Evolutionary conservation across 371 early-diverging fungal genomes (phyloP).

Genomic region (Cokeromyces recurvatus): DNA sequence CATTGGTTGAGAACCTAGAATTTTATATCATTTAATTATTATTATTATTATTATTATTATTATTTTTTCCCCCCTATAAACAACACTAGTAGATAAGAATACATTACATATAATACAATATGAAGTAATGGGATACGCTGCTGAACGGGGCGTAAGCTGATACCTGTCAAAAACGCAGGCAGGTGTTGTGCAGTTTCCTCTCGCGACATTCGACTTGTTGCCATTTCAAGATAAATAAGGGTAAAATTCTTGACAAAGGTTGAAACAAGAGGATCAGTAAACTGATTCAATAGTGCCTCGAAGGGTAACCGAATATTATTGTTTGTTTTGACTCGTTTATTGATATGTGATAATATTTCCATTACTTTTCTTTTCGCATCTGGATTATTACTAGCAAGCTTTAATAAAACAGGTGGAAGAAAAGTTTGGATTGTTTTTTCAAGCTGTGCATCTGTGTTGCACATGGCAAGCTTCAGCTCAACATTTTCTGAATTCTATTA

Average conservation of each 20-base stretch:
- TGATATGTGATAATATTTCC: conserved; percentile 75
- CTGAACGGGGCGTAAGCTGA: conserved; percentile 47
- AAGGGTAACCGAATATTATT: conserved; percentile 60
- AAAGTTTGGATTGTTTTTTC: conserved; percentile 65
- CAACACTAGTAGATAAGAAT: background rate
- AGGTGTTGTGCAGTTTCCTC: conserved; percentile 41
- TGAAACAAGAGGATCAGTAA: conserved; percentile 30
- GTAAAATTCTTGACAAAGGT: conserved; percentile 66
- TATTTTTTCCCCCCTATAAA: background rate
- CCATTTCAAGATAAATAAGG: conserved; percentile 74
- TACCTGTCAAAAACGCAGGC: conserved; percentile 54
- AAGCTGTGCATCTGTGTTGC: conserved; percentile 70
- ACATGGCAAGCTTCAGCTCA: conserved; percentile 82
- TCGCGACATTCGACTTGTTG: conserved; percentile 40
- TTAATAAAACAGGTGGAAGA: conserved; percentile 73
- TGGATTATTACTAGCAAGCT: conserved; percentile 60
- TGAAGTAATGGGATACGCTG: conserved; percentile 63
- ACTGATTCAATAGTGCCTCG: conserved; percentile 49
- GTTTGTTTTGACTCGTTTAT: conserved; percentile 69
- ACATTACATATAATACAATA: conserved; percentile 59
- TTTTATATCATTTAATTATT: no score
- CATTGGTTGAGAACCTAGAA: conserved; percentile 48
- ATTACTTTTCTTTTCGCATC: conserved; percentile 59
- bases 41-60: no score
- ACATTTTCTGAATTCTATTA: conserved; percentile 64